A percentile compares a stretch with the other conserved stretches of the same genome.
Evolutionary conservation across 805 yeast species (phyloP).

Genomic region (Sugiyamaella lignohabitans): DNA sequence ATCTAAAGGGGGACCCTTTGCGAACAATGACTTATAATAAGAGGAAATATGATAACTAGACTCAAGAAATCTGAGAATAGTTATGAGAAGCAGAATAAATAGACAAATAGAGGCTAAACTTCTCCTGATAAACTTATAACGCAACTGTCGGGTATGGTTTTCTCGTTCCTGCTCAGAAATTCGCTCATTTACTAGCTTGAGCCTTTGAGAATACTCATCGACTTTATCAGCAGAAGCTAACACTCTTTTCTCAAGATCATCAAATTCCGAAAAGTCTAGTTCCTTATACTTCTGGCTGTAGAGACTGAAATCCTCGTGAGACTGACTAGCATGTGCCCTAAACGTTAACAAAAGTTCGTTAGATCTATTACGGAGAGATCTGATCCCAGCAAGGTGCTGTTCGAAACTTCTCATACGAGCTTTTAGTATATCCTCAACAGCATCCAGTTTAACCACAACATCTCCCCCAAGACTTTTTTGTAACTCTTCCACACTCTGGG

Average conservation of each 20-base stretch:
- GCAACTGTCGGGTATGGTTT: constrained; percentile 15
- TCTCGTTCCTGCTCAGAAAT: constrained; percentile 21
- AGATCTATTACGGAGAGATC: constrained; percentile 20
- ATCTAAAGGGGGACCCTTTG: not conserved
- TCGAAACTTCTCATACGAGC: constrained; percentile 20
- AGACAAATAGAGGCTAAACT: constrained; percentile 9
- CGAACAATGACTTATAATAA: too few relatives aligned
- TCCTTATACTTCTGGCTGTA: constrained; percentile 21
- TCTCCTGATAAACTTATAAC: constrained; percentile 15
- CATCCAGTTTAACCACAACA: constrained; percentile 15
- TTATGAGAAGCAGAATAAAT: constrained; percentile 11
- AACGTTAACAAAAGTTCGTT: constrained; percentile 19
- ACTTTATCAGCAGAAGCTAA: constrained; percentile 20
- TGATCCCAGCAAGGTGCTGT: constrained; percentile 22
- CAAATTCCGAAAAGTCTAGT: constrained; percentile 23
- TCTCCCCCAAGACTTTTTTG: constrained; percentile 17
- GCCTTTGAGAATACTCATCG: constrained; percentile 22
- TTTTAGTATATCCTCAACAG: constrained; percentile 9
- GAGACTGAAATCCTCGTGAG: constrained; percentile 19
- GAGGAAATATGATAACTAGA: not conserved
- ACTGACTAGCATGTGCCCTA: constrained; percentile 15
- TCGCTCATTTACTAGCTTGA: constrained; percentile 20
- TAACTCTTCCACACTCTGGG: constrained; percentile 13
- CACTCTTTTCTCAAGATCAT: constrained; percentile 23
- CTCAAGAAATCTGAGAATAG: not conserved